Percentiles rank a stretch among this genome's conserved stretches.
Evolutionary conservation across 1,139 yeast species (phyloP).

Genomic region (Pichia cactophila): DNA sequence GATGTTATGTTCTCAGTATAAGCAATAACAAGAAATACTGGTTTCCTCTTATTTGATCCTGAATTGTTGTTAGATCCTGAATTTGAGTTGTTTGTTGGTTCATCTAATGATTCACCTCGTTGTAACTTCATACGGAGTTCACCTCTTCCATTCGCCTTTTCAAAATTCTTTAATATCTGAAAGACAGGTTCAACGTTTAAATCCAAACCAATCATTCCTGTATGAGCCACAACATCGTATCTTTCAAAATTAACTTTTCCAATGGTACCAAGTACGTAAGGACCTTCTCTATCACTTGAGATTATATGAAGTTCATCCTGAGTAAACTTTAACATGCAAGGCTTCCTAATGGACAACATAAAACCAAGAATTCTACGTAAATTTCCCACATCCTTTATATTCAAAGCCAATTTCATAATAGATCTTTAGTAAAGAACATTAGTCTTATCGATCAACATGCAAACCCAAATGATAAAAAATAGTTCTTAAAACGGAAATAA

Average conservation of each 20-base stretch:
- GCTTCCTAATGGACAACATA: conserved; percentile 30
- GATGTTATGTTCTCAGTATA: conserved; percentile 33
- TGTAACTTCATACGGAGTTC: conserved; percentile 45
- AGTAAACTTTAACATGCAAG: conserved; percentile 41
- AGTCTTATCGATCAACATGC: background rate
- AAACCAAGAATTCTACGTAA: conserved; percentile 28
- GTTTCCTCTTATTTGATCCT: conserved; percentile 1
- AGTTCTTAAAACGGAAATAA: too few relatives aligned
- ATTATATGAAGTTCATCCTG: conserved; percentile 40
- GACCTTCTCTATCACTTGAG: conserved; percentile 44
- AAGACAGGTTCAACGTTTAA: conserved; percentile 47
- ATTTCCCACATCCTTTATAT: conserved; percentile 18
- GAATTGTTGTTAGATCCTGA: conserved; percentile 34
- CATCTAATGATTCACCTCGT: conserved; percentile 30
- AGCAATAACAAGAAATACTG: conserved; percentile 37
- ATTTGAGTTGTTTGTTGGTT: conserved; percentile 27
- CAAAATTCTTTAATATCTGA: conserved; percentile 49
- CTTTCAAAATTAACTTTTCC: conserved; percentile 34
- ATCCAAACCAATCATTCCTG: conserved; percentile 45
- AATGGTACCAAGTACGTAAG: conserved; percentile 57
- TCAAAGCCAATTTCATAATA: conserved; percentile 21
- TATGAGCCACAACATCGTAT: conserved; percentile 41
- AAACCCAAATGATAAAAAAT: background rate
- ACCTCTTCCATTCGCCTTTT: conserved; percentile 44
- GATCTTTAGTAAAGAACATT: background rate